Percentiles rank a stretch among this genome's conserved stretches.
Conservation (phyloP, 768 basidiomycete genomes). For the Leccinum incarnatum region DNA sequence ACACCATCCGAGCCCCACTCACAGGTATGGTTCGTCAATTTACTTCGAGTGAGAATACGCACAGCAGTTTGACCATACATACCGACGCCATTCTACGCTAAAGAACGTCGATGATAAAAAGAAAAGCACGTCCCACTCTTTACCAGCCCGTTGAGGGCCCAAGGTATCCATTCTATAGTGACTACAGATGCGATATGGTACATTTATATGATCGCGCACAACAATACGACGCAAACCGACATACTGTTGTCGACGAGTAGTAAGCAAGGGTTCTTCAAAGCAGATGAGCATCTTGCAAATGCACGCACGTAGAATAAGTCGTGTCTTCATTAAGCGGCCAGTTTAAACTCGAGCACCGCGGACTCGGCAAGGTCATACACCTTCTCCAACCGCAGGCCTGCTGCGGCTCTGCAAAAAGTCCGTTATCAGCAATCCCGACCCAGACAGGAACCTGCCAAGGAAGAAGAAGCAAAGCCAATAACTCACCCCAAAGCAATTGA, state of each 20-base stretch:
- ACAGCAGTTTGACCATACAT: neutral
- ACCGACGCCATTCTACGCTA: neutral
- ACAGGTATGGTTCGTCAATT: neutral
- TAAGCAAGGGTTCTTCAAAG: neutral
- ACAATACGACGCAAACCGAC: neutral
- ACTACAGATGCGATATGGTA: constrained; percentile 2
- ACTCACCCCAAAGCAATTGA: constrained; percentile 36
- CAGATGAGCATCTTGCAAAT: neutral
- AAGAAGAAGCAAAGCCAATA: neutral
- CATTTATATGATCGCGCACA: neutral
- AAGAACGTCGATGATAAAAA: neutral
- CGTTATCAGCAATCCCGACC: neutral
- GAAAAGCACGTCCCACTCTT: neutral
- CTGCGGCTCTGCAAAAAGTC: constrained; percentile 10
- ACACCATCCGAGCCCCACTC: neutral
- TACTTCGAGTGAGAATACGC: neutral
- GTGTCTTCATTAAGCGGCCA: constrained; percentile 8
- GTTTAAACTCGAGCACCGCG: constrained; percentile 24
- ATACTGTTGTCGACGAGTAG: neutral
- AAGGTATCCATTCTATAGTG: neutral
- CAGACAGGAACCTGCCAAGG: neutral
- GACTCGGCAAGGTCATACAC: constrained; percentile 29
- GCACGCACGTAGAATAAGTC: neutral
- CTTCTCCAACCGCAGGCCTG: constrained; percentile 23
- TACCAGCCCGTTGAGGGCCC: constrained; percentile 13